A percentile compares a stretch with the other conserved stretches of the same genome.
Evolutionary conservation across 2,329 filamentous ascomycete genomes (phyloP).

Genomic region (Scedosporium aurantiacum): DNA sequence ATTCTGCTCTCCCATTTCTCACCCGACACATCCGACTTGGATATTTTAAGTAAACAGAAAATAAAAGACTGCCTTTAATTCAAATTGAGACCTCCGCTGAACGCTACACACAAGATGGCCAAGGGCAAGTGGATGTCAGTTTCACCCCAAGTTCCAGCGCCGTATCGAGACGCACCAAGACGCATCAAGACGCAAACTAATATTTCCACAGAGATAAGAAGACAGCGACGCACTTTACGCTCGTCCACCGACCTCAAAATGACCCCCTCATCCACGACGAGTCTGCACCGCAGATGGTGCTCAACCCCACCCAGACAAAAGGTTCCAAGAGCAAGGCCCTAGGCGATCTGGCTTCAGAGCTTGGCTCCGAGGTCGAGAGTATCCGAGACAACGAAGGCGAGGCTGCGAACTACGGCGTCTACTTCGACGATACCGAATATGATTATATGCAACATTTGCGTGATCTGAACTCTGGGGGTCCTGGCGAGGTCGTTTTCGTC

Average conservation of each 20-base stretch:
- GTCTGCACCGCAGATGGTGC: constrained; percentile 78
- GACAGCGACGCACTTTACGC: constrained; percentile 80
- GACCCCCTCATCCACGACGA: constrained; percentile 94
- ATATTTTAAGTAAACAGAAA: not conserved
- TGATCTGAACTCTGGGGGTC: constrained; percentile 61
- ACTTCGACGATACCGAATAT: constrained; percentile 89
- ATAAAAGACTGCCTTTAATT: not conserved
- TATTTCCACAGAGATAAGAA: constrained; percentile 61
- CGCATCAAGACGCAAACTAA: constrained; percentile 15
- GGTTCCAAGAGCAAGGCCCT: constrained; percentile 50
- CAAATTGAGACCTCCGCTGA: not conserved
- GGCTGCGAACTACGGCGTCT: constrained; percentile 86
- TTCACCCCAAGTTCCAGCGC: constrained; percentile 4
- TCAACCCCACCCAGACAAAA: constrained; percentile 53
- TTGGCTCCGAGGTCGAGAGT: constrained; percentile 52
- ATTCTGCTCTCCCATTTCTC: not conserved
- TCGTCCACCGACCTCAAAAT: constrained; percentile 93
- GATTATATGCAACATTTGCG: constrained; percentile 99
- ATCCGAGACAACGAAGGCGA: constrained; percentile 90
- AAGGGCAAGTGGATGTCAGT: constrained; percentile 58
- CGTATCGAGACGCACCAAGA: not conserved
- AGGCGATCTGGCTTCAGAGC: constrained; percentile 64
- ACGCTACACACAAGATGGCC: constrained; percentile 47
- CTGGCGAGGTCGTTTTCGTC: constrained; percentile 69
- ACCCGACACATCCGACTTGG: no score